Evolutionary conservation across 192 early-diverging fungal genomes (phyloP).

Genomic region (Tieghemiomyces parasiticus): DNA sequence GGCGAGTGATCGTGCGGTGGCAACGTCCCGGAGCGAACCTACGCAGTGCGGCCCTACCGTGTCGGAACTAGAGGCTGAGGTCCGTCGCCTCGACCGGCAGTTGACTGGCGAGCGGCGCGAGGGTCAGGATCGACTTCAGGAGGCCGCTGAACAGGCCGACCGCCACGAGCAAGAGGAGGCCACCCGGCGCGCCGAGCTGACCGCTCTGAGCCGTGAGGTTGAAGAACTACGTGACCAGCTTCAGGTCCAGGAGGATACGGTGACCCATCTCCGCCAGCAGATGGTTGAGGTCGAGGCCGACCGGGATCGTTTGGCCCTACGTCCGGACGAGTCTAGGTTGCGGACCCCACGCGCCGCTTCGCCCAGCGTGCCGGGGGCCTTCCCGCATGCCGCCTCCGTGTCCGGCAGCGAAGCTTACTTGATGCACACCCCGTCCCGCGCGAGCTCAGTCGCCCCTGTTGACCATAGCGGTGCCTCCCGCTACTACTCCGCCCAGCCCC

Average conservation of each 20-base stretch:
- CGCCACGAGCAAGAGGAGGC: not conserved
- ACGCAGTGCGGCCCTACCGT: not conserved
- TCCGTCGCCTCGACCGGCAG: not conserved
- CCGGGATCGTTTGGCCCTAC: not conserved
- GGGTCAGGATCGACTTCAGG: not conserved
- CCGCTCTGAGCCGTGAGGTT: not conserved
- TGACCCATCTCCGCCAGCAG: not conserved
- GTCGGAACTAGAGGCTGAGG: not conserved
- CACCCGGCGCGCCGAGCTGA: not conserved
- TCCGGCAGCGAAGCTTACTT: no score
- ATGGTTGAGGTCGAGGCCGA: not conserved
- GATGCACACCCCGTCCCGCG: no score
- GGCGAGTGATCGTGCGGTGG: not conserved
- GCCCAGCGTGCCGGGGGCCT: not conserved
- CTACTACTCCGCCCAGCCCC: no score
- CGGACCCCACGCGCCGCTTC: not conserved
- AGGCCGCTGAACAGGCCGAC: not conserved
- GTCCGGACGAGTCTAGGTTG: not conserved
- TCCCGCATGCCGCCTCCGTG: not conserved
- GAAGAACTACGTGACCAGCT: slow-evolving; percentile 1
- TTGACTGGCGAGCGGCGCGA: not conserved
- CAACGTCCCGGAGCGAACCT: not conserved
- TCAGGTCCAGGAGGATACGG: not conserved
- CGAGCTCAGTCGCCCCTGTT: no score
- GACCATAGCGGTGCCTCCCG: no score